phyloP scores from a whole-genome alignment of 2,329 filamentous ascomycete genomes.

The Sporothrix mexicana region DNA sequence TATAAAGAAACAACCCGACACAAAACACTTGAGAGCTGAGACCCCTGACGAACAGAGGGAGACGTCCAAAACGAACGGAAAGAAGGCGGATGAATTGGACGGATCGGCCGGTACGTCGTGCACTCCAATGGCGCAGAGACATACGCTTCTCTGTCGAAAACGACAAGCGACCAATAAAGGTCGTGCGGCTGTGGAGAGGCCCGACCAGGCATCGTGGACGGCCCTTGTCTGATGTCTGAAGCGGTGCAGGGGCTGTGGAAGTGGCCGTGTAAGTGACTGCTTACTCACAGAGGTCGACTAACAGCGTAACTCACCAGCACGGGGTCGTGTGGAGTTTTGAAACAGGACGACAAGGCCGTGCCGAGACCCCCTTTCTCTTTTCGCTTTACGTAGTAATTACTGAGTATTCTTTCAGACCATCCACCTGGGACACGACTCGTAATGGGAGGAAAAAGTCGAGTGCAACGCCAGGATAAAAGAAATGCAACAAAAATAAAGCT shows the following conservation, averaged over 20 bases:
- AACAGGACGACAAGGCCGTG: constrained; percentile 25
- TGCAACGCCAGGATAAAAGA: constrained; percentile 33
- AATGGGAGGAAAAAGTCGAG: constrained; percentile 29
- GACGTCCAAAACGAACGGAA: too few relatives aligned
- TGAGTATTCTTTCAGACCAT: constrained; percentile 18
- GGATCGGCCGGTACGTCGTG: constrained; percentile 25
- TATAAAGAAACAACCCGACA: constrained; percentile 32
- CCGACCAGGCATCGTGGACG: not conserved
- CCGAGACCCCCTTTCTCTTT: not conserved
- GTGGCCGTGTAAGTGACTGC: not conserved
- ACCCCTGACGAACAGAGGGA: constrained; percentile 17
- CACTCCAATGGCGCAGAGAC: too few relatives aligned
- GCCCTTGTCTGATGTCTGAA: constrained; percentile 31
- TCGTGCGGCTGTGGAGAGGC: constrained; percentile 16
- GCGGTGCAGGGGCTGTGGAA: constrained; percentile 12
- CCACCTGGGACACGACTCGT: constrained; percentile 19
- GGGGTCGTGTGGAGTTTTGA: constrained; percentile 28
- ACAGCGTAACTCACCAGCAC: not conserved
- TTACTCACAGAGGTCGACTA: too few relatives aligned
- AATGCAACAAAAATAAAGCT: constrained; percentile 35
- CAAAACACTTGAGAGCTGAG: not conserved
- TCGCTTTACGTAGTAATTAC: too few relatives aligned
- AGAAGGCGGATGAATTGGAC: constrained; percentile 14
- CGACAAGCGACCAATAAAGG: not conserved
- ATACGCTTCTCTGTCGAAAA: not conserved